Evolutionary conservation across 1,284 basidiomycete species (phyloP), one percentile per base, ranked within the genome.

Genomic region (Ceratobasidium sp.): DNA sequence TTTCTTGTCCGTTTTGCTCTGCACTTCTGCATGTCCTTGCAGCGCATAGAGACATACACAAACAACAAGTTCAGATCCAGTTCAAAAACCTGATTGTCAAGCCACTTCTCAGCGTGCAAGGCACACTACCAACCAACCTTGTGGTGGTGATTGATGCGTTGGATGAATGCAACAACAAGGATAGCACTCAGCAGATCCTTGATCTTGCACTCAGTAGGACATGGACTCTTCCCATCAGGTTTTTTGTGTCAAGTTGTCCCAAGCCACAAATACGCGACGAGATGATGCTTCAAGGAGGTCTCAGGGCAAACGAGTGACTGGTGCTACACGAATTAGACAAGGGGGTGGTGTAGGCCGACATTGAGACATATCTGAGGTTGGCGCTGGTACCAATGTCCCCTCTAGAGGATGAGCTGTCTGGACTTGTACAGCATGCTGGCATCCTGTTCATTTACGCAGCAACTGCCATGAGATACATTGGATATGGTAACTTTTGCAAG

Each of bases 101-200:
- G 5, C 70, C 70, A 12, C 42, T 71, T 6, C 29, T 13, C 3
- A 13, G 34, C 2, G 52, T 60, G 17, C 13, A 20, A 15, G 7
- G 29, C 17, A 35, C 56, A 1, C 1, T 67, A 6, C 50, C 62
- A 3, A 2, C 22, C 17, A 22, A 34, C 22, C 31, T 68, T 4
- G 49, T 71, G 3, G 40, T 71, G 13, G 57, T 71, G 12, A 69
- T 71, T 32, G 70, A 71, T n/a, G 70, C 67, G 17, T 52, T 71
- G 15, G 70, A 71, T 27, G 70, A 71, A 53, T 71, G 70, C 53
- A 20, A 25, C 5, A 38, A 40, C 10, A 20, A 55, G n/a, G 13
- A 20, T 5, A 43, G 38, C 8, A 43, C 55, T 1, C 32, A 52
- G 17, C 38, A 40, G 27, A 50, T 69, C 4, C 45, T 71, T 15